A percentile compares a stretch with the other conserved stretches of the same genome.
Evolutionary conservation across 768 basidiomycete species (phyloP).

Genomic region (Boletellus ananiceps): DNA sequence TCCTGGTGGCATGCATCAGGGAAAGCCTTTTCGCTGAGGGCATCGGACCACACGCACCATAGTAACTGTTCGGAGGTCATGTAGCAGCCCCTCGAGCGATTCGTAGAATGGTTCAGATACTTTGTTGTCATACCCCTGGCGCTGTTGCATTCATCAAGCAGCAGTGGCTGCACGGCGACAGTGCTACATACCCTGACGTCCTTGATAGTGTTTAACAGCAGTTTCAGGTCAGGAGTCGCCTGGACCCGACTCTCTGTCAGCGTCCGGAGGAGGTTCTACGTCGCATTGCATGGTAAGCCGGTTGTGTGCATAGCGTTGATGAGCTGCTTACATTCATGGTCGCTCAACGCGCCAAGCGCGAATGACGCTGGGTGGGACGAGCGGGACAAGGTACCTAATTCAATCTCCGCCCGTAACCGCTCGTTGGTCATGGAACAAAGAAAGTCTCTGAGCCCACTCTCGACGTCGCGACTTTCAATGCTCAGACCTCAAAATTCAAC

Average conservation of each 20-base stretch:
- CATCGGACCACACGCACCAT: constrained; percentile 42
- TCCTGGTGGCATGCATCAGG: constrained; percentile 43
- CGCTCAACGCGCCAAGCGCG: constrained; percentile 28
- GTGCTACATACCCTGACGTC: constrained; percentile 71
- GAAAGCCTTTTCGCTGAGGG: constrained; percentile 22
- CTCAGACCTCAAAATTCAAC: too few relatives aligned
- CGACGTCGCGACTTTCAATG: too few relatives aligned
- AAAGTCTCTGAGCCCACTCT: too few relatives aligned
- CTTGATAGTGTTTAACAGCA: constrained; percentile 80
- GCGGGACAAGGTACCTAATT: constrained; percentile 28
- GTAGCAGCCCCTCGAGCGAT: constrained; percentile 81
- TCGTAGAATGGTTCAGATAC: constrained; percentile 90
- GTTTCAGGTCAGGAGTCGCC: constrained; percentile 66
- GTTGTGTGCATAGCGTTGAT: background rate
- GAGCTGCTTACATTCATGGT: constrained; percentile 22
- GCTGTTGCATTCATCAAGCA: constrained; percentile 32
- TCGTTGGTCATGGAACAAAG: background rate
- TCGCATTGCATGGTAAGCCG: constrained; percentile 1
- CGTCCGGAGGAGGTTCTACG: constrained; percentile 84
- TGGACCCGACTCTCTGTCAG: constrained; percentile 75
- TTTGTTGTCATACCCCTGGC: constrained; percentile 56
- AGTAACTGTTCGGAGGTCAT: constrained; percentile 76
- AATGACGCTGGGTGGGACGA: constrained; percentile 31
- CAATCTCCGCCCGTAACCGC: constrained; percentile 26
- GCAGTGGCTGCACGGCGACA: constrained; percentile 10